Evolutionary conservation across 768 basidiomycete genomes (phyloP), one percentile per base, ranked within the genome.

Genomic region (Tulasnella sp.): DNA sequence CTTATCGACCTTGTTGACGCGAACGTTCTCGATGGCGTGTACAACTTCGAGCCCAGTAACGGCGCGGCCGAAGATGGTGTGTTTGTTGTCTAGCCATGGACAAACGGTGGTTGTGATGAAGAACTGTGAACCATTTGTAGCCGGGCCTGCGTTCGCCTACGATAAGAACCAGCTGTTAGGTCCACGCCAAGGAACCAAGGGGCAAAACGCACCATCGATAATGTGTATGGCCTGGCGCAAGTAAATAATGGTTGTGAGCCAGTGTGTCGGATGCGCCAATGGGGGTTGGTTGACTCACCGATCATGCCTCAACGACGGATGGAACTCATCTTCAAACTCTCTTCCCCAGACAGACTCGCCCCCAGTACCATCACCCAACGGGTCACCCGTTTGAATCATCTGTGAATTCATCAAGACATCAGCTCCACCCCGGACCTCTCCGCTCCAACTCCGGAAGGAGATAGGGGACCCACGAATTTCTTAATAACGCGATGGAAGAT

Each of bases 401-500:
- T 70, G 57, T 17, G 12, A 8, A 40, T 23, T 7, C 58, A 37
- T 11, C 11, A 19, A 4, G 35, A 6, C 32, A 14, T 39, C 41
- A 29, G 23, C 2, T 14, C 11, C 25, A 15, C 40, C 15, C 9
- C 8, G 15, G 49, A 25, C 29, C 7, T n/a, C 52, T 39, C 64
- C 40, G 64, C 59, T 36, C 60, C 55, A 58, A 41, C 6, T 14
- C 9, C 45, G 29, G 42, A 4, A 37, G 25, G 12, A 53, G 12
- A 29, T 21, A 23, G 35, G n/a, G 27, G 15, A 69, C 74, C 54
- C 53, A 74, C 74, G 66, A 99, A 99, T 71, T 99, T 98, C 60
- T 89, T 79, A 67, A 99, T 99, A 62, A 98, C 88, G 58, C 96
- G 86, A 68, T 99, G 96, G 75, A 98, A 97, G 65, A 97, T 80